phyloP scores from a whole-genome alignment of 768 basidiomycete genomes.

The Gymnopilus junonius region DNA sequence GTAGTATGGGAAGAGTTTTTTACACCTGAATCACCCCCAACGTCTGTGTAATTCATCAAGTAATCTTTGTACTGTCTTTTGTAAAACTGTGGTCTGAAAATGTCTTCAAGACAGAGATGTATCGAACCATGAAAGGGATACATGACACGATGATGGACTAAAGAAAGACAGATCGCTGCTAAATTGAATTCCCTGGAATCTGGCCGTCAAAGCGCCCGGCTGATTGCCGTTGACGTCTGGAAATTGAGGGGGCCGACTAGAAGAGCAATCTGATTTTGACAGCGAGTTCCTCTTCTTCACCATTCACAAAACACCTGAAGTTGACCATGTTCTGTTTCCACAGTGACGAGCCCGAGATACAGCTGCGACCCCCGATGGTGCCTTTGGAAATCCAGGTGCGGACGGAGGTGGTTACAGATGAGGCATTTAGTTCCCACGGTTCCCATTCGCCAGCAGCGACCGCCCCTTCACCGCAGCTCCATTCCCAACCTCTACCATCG shows the following conservation, averaged over 20 bases:
- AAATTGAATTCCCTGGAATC: neutral
- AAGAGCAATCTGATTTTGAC: neutral
- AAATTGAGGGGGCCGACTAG: neutral
- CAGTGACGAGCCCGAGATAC: neutral
- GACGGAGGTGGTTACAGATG: slow-evolving; percentile 29
- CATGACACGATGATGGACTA: neutral
- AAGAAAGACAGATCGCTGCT: too few species aligned
- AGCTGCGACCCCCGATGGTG: neutral
- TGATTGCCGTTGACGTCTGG: slow-evolving; percentile 1
- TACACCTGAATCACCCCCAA: neutral
- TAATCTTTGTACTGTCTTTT: neutral
- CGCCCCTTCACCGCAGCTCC: slow-evolving; percentile 22
- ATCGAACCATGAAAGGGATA: neutral
- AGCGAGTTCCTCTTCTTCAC: neutral
- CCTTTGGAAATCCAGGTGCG: slow-evolving; percentile 28
- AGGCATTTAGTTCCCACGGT: slow-evolving; percentile 32
- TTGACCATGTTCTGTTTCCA: neutral
- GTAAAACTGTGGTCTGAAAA: neutral
- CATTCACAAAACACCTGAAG: neutral
- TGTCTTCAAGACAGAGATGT: neutral
- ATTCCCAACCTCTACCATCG: slow-evolving; percentile 8
- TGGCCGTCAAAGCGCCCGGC: neutral
- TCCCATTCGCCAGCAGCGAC: slow-evolving; percentile 15
- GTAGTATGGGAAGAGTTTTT: neutral
- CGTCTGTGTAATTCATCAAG: neutral